A percentile compares a stretch with the other conserved stretches of the same genome.
Evolutionary conservation across 148 eudicot species (phyloP).

Genomic region (Talinum fruticosum): DNA sequence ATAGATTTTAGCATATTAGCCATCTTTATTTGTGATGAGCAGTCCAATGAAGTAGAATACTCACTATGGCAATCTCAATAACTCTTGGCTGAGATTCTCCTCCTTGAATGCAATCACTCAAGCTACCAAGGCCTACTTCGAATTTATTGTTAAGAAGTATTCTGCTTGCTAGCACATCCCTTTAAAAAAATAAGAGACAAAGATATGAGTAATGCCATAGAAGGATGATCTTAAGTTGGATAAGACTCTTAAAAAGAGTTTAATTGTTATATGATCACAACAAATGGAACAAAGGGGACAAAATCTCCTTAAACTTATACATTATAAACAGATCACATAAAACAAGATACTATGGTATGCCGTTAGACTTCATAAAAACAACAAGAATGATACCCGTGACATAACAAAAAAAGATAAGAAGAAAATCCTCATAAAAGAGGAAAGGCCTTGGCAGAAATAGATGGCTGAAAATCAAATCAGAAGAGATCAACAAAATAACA

Average conservation of each 20-base stretch:
- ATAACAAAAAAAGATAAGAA: no score
- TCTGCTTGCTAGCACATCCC: constrained; percentile 98
- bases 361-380: neutral
- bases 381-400: neutral
- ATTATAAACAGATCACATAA: neutral
- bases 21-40: neutral
- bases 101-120: constrained; percentile 77
- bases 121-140: constrained; percentile 94
- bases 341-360: neutral
- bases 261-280: neutral
- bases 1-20: no score
- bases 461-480: neutral
- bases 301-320: neutral
- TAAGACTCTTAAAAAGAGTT: neutral
- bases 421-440: neutral
- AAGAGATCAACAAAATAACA: constrained; percentile 3
- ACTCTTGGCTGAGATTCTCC: constrained; percentile 74
- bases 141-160: constrained; percentile 96
- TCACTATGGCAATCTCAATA: constrained; percentile 79
- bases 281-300: neutral
- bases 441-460: neutral
- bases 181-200: constrained; percentile 25
- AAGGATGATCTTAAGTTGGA: no score
- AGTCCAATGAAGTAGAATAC: constrained; percentile 28
- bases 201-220: neutral